Evolutionary conservation across 768 basidiomycete species (phyloP), one percentile per base, ranked within the genome.

Genomic region (Gymnopilus junonius): DNA sequence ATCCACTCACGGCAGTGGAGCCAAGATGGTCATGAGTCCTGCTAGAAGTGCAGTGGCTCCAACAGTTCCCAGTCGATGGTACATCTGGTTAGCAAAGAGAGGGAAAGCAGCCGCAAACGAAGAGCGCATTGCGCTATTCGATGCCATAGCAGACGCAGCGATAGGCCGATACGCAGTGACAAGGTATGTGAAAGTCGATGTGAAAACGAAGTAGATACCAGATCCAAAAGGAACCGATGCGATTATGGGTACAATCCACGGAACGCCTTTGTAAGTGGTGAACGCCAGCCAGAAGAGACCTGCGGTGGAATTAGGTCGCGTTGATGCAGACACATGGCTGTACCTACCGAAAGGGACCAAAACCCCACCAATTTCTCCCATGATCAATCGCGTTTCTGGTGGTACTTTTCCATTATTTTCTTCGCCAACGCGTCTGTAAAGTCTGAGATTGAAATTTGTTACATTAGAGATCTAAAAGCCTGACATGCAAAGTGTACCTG

Each of bases 41-140:
- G 86, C 91, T 17, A 92, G 69, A n/a, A 92, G 78, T 14, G 87
- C 90, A 0, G 87, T 89, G 1, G 89, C 90, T 0, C 91, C 91
- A 0, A 89, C 89, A 0, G 88, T 86, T 0, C 91, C 89, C 5
- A 93, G 71, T 50, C 84, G 84, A 1, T 75, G 74, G 70, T 95
- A 95, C 75, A 87, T 83, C 0, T 91, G 85, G 70, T 89, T 82
- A 0, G 91, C 89, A 43, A 85, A 87, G 1, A 71, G 81, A 1
- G 89, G 89, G 73, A 90, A 90, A 2, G 81, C 82, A 0, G 85
- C 87, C 1, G 87, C 89, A 62, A 88, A 84, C 0, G 83, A 69
- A 0, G 86, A 88, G 43, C 89, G 83, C 65, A 89, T 74, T 15
- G 87, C 83, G 56, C 86, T 86, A 60, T 89, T 90, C 21, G 88